Evolutionary conservation across 306 rosid genomes (phyloP).

Genomic region (Fagus sylvatica): DNA sequence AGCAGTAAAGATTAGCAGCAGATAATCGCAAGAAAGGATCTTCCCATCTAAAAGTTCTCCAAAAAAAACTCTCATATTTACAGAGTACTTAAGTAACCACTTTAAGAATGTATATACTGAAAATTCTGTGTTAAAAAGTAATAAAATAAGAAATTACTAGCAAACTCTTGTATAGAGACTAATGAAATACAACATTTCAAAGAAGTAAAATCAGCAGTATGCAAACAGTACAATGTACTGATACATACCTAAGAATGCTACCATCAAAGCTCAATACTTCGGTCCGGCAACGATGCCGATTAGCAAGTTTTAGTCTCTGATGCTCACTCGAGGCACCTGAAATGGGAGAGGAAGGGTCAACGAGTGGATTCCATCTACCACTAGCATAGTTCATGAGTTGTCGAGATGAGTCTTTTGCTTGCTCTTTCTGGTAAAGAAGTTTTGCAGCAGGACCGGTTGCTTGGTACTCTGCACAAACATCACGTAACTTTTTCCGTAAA

Average conservation of each 20-base stretch:
- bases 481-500: conserved; percentile 77
- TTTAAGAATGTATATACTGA: background rate
- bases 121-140: background rate
- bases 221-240: conserved; percentile 20
- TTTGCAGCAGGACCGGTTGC: conserved; percentile 83
- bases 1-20: background rate
- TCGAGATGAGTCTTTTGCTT: conserved; percentile 57
- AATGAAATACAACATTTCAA: background rate
- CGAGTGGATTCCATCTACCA: conserved; percentile 87
- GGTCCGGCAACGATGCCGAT: conserved; percentile 59
- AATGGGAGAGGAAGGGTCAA: conserved; percentile 84
- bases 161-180: background rate
- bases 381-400: conserved; percentile 71
- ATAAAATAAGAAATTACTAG: background rate
- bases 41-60: background rate
- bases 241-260: conserved; percentile 73
- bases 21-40: background rate
- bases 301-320: conserved; percentile 75
- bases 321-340: conserved; percentile 63
- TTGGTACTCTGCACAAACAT: conserved; percentile 78
- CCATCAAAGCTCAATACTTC: conserved; percentile 96
- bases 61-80: background rate
- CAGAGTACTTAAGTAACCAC: background rate
- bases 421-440: conserved; percentile 86
- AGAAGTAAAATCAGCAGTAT: conserved; percentile 12